Conservation (phyloP, 768 basidiomycete genomes). For the Boletus huronensis region DNA sequence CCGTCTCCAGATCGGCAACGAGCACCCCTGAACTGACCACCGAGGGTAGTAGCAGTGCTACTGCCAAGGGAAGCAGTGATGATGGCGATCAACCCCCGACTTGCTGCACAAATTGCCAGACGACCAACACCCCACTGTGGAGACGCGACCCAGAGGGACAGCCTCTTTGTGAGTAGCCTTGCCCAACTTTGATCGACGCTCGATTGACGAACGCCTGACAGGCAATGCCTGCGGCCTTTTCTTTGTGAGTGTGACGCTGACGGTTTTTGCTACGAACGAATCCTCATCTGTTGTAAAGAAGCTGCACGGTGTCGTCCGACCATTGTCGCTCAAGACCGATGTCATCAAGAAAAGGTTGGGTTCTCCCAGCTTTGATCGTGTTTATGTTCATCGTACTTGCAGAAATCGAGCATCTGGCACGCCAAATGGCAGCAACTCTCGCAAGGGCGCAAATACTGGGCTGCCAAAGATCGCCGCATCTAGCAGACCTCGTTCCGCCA, state of each 20-base stretch:
- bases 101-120: constrained; percentile 91
- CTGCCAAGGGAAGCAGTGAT: constrained; percentile 46
- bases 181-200: constrained; percentile 8
- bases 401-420: constrained; percentile 83
- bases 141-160: constrained; percentile 90
- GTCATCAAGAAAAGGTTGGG: constrained; percentile 92
- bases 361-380: not conserved
- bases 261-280: not conserved
- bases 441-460: constrained; percentile 52
- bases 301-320: constrained; percentile 92
- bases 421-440: constrained; percentile 54
- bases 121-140: constrained; percentile 94
- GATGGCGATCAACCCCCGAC: constrained; percentile 74
- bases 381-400: not conserved
- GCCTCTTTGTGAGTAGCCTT: constrained; percentile 66
- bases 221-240: constrained; percentile 93
- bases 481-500: constrained; percentile 66
- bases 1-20: constrained; percentile 48
- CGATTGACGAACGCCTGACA: constrained; percentile 27
- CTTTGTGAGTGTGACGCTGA: constrained; percentile 57
- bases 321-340: constrained; percentile 93
- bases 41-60: constrained; percentile 28
- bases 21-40: constrained; percentile 62
- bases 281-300: constrained; percentile 53
- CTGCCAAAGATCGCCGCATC: constrained; percentile 76